These are phyloP conservation scores for Peziza echinospora DNA, from an alignment of 495 filamentous ascomycete genomes.

Conservation along the genomic window DNA sequence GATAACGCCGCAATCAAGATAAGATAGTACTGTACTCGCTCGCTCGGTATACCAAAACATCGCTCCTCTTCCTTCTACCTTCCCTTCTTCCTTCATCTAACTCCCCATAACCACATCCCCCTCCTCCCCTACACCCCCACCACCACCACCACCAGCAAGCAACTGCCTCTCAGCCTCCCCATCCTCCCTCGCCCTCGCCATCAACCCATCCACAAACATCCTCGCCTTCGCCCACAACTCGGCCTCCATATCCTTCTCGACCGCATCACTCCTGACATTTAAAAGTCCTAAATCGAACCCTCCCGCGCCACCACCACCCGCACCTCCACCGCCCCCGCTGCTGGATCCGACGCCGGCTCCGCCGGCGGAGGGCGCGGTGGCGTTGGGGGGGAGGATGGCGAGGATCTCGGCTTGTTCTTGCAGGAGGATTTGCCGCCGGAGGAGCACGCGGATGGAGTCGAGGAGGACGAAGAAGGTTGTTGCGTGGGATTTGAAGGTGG, in stretches of 20 bases:
- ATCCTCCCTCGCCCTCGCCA: constrained; percentile 1
- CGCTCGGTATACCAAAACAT: no score
- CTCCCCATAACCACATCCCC: neutral
- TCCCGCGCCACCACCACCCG: constrained; percentile 20
- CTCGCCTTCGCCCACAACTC: constrained; percentile 38
- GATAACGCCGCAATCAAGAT: no score
- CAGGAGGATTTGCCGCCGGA: constrained; percentile 40
- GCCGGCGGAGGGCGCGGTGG: neutral
- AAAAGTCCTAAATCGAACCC: constrained; percentile 47
- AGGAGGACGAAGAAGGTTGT: constrained; percentile 37
- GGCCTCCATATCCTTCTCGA: constrained; percentile 41
- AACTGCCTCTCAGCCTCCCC: constrained; percentile 2
- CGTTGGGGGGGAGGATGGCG: constrained; percentile 6
- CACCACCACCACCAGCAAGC: neutral
- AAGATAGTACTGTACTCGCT: no score
- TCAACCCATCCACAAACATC: constrained; percentile 7
- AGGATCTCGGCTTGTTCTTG: constrained; percentile 39
- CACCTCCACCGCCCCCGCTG: constrained; percentile 4
- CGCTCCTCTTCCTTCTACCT: no score
- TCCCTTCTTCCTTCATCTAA: no score
- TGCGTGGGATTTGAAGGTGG: constrained; percentile 31
- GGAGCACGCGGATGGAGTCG: constrained; percentile 33
- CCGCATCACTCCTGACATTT: constrained; percentile 44
- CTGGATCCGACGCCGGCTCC: neutral
- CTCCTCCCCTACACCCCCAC: neutral